A percentile compares a stretch with the other conserved stretches of the same genome.
phyloP scores from a whole-genome alignment of 176 grass and related monocot species.

The Pontederia crassipes region DNA sequence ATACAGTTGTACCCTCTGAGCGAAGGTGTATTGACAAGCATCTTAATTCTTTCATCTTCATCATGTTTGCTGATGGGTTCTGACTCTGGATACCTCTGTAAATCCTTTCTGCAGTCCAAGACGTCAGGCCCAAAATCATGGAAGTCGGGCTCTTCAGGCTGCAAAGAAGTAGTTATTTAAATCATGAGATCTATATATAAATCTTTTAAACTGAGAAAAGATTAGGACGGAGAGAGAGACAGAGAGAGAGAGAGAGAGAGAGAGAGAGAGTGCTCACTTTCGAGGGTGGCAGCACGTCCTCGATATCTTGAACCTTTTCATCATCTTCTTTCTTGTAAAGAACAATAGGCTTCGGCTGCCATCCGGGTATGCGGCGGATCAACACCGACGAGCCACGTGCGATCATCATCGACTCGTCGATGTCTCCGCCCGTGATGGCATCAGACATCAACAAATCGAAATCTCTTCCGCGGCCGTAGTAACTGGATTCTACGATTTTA shows the following conservation, averaged over 20 bases:
- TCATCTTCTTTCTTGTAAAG: too few species aligned
- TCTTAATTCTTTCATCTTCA: constrained; percentile 14
- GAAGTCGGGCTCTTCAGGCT: constrained; percentile 10
- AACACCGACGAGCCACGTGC: constrained; percentile 37
- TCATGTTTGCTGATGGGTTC: not conserved
- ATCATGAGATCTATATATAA: too few species aligned
- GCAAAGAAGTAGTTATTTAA: not conserved
- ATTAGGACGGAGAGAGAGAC: too few species aligned
- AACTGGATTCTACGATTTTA: constrained; percentile 27
- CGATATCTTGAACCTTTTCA: too few species aligned
- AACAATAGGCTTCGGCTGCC: constrained; percentile 16
- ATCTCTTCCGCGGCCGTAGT: constrained; percentile 15
- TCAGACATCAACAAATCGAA: constrained; percentile 40
- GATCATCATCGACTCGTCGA: constrained; percentile 33
- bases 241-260: too few species aligned
- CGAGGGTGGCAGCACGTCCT: too few species aligned
- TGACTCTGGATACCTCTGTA: not conserved
- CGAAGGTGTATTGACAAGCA: constrained; percentile 20
- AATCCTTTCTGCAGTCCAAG: not conserved
- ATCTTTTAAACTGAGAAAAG: too few species aligned
- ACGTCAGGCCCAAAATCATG: constrained; percentile 11
- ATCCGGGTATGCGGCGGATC: constrained; percentile 30
- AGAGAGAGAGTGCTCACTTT: too few species aligned
- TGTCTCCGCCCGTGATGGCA: constrained; percentile 43
- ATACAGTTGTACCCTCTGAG: not conserved